A percentile compares a stretch with the other conserved stretches of the same genome.
These are phyloP conservation scores for Quercus cerris DNA, from an alignment of 306 rosid species.

Conservation along the genomic window DNA sequence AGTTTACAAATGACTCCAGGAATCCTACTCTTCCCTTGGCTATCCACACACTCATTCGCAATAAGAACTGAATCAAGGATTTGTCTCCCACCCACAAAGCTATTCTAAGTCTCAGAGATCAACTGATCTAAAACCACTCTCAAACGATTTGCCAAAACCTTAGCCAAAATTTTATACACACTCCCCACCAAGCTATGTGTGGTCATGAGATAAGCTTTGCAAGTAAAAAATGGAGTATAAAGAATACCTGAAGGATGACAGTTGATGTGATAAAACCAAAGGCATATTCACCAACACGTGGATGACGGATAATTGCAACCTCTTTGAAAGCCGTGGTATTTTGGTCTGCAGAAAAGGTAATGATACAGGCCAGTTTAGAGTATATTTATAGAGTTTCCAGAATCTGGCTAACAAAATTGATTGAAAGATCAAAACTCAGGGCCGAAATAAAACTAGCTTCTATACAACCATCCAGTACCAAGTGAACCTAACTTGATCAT, in stretches of 20 bases:
- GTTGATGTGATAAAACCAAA: conserved; percentile 94
- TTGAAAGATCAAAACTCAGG: background rate
- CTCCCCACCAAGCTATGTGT: too few relatives aligned
- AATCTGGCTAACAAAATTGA: background rate
- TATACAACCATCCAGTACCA: background rate
- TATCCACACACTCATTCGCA: too few relatives aligned
- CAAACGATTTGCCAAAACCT: too few relatives aligned
- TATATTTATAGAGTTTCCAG: background rate
- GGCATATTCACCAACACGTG: conserved; percentile 92
- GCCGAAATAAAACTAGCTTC: background rate
- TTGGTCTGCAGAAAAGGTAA: conserved; percentile 60
- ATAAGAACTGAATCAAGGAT: too few relatives aligned
- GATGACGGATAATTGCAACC: conserved; percentile 89
- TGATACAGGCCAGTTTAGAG: background rate
- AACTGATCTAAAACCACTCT: too few relatives aligned
- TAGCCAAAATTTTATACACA: too few relatives aligned
- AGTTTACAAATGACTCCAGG: too few relatives aligned
- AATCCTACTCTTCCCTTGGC: too few relatives aligned
- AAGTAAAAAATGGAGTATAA: background rate
- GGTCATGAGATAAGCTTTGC: background rate
- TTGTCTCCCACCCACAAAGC: too few relatives aligned
- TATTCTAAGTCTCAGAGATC: too few relatives aligned
- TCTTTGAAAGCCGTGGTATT: conserved; percentile 90
- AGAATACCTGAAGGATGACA: conserved; percentile 72
- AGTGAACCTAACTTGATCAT: background rate